Base-by-base conservation (phyloP, 1,284 basidiomycete species). In the Sphagnurus paluster region DNA sequence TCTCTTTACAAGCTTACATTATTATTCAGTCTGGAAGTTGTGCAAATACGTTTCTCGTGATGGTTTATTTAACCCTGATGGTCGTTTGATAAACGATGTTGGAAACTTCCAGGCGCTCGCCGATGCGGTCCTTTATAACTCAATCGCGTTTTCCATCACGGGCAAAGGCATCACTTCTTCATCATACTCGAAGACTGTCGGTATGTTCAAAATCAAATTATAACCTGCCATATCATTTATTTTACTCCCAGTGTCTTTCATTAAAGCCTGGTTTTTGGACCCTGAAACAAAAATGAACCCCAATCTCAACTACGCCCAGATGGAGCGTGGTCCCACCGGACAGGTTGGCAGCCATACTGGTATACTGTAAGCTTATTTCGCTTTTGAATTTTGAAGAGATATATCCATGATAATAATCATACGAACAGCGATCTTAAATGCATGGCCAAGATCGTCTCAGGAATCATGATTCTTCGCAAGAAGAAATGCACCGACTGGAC, bases 1-100 rank as follows among this genome's bases (percentile, higher is more conserved):
- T 8, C 16, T 29, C n/a, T 3, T 19, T 24, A 28, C 24, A 39
- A 4, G 4, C 4, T n/a, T n/a, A 16, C 48, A 13, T 30, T 34
- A 33, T 11, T 21, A 35, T 23, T 43, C 62, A 82, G 80, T 78
- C 6, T 87, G 82, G 81, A 73, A 64, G 16, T 75, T 68, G 14
- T 87, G 84, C 58, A 65, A 69, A 2, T 87, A 86, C 56, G 66
- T 70, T 36, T 54, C 58, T 16, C 68, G 70, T 4, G 84, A 87
- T 54, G 85, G 85, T 13, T 55, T 72, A 48, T 75, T 84, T 56
- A 88, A 88, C 59, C 83, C 84, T 0, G 85, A 87, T 52, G 77
- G 75, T 3, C 72, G 75, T 9, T 62, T 68, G 6, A 67, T 86
- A 48, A 73, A 79, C 48, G 79, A 80, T 50, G 72, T 80, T 25